Conservation (phyloP, 352 stramenopile genomes). For the Globisporangium spinosum region DNA sequence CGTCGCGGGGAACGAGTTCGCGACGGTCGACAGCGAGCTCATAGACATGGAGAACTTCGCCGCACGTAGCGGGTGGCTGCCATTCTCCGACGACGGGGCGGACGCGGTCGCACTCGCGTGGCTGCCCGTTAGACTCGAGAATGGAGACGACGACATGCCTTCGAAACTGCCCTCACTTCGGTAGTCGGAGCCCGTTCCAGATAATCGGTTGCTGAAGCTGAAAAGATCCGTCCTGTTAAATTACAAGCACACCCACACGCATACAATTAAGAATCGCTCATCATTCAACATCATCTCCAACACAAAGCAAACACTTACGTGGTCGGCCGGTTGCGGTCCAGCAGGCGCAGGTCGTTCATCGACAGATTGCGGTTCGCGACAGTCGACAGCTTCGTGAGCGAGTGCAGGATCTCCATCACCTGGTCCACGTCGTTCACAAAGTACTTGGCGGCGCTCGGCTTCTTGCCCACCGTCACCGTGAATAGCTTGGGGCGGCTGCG, state of each 20-base stretch:
- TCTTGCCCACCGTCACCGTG: constrained; percentile 98
- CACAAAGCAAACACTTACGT: constrained; percentile 31
- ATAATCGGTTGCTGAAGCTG: constrained; percentile 23
- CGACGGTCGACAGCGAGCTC: constrained; percentile 68
- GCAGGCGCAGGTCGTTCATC: constrained; percentile 76
- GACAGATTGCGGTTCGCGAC: constrained; percentile 81
- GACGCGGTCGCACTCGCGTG: constrained; percentile 12
- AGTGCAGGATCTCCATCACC: constrained; percentile 92
- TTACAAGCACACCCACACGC: background rate
- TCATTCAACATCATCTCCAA: background rate
- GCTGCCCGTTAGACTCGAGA: constrained; percentile 20
- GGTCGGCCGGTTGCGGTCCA: constrained; percentile 50
- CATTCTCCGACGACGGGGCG: constrained; percentile 26
- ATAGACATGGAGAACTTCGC: constrained; percentile 81
- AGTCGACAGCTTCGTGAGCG: constrained; percentile 83
- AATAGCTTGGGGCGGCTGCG: constrained; percentile 80
- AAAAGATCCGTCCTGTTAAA: constrained; percentile 28
- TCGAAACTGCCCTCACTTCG: constrained; percentile 50
- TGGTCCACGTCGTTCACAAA: constrained; percentile 98
- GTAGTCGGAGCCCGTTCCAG: constrained; percentile 30
- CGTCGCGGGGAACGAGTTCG: constrained; percentile 52
- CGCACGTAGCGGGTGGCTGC: constrained; percentile 29
- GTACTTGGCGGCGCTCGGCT: constrained; percentile 95
- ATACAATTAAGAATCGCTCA: background rate
- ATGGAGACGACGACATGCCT: constrained; percentile 36